Conservation (phyloP, 192 early-diverging fungal genomes). For the Entomortierella parvispora region DNA sequence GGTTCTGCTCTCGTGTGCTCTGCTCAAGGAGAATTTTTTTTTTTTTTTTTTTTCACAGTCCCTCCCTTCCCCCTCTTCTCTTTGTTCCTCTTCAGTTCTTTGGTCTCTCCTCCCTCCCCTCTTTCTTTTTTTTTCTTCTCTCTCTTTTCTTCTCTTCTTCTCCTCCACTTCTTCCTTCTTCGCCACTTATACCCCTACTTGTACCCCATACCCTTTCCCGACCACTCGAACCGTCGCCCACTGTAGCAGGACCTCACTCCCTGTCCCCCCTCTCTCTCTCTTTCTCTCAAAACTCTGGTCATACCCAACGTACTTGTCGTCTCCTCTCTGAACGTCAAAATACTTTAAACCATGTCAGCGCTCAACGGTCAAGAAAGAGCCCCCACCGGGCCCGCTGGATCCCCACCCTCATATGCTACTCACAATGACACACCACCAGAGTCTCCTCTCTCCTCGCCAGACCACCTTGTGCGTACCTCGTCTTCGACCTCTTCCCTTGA, state of each 20-base stretch:
- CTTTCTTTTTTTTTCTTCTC: neutral
- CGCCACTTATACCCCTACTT: neutral
- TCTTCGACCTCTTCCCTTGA: slow-evolving; percentile 14
- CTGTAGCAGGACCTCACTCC: neutral
- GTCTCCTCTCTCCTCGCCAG: neutral
- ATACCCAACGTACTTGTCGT: too few species aligned
- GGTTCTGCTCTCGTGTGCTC: too few species aligned
- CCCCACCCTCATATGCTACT: neutral
- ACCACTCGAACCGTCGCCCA: neutral
- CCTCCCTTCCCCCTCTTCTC: too few species aligned
- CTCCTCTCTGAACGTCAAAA: too few species aligned
- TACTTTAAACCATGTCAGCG: too few species aligned
- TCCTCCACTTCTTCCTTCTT: slow-evolving; percentile 3
- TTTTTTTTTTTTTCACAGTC: too few species aligned
- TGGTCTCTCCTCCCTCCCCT: neutral
- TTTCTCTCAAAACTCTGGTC: neutral
- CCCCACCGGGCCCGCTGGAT: too few species aligned
- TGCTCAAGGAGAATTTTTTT: too few species aligned
- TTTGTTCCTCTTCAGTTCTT: neutral
- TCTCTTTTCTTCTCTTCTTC: neutral
- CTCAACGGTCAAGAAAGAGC: too few species aligned
- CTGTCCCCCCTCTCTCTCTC: neutral
- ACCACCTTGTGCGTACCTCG: neutral
- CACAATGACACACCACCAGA: slow-evolving; percentile 2
- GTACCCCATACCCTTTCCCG: neutral